phyloP scores from a whole-genome alignment of 768 basidiomycete genomes.

The Suillus weaverae region DNA sequence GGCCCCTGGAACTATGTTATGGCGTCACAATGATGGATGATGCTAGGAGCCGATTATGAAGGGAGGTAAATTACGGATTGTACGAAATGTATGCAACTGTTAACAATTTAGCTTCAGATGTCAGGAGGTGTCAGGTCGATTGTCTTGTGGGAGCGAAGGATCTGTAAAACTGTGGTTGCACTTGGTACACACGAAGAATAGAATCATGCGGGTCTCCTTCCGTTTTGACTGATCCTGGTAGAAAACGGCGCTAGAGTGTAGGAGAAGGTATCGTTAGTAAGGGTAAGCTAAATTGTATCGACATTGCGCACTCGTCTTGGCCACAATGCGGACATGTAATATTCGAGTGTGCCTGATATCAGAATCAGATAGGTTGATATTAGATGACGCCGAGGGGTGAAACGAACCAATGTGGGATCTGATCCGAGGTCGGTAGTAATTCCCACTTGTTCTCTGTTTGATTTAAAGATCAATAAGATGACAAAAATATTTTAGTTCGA shows the following conservation, averaged over 20 bases:
- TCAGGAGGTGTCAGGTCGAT: constrained; percentile 34
- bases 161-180: constrained; percentile 78
- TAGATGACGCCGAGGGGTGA: background rate
- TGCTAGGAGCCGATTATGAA: background rate
- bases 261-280: constrained; percentile 8
- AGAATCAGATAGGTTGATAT: background rate
- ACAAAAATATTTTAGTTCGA: background rate
- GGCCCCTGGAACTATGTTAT: background rate
- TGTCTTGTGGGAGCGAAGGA: constrained; percentile 56
- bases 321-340: constrained; percentile 83
- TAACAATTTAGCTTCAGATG: constrained; percentile 14
- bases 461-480: constrained; percentile 8
- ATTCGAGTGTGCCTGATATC: constrained; percentile 71
- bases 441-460: constrained; percentile 84
- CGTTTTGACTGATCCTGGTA: constrained; percentile 98
- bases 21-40: background rate
- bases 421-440: constrained; percentile 84
- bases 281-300: background rate
- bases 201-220: constrained; percentile 92
- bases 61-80: background rate
- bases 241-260: constrained; percentile 72
- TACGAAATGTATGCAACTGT: background rate
- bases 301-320: constrained; percentile 70
- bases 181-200: constrained; percentile 87
- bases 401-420: constrained; percentile 82